Conservation (phyloP, 306 rosid species). For the Acacia acuminata region DNA sequence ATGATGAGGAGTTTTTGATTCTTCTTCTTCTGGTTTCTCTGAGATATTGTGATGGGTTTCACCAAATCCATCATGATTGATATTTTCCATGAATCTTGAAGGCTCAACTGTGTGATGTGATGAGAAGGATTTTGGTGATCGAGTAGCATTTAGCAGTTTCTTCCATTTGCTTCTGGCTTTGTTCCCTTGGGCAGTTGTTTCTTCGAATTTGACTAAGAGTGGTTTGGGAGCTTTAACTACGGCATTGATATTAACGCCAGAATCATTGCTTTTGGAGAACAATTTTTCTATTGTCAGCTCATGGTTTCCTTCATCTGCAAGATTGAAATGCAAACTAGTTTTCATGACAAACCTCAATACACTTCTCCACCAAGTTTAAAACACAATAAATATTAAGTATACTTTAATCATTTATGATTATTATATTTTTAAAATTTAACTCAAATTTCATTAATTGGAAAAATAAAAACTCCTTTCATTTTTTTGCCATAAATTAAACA, state of each 20-base stretch:
- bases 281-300: constrained; percentile 58
- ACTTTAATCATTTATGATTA: no score
- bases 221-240: constrained; percentile 22
- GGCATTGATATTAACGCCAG: not conserved
- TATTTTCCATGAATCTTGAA: not conserved
- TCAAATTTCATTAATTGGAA: not conserved
- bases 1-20: constrained; percentile 16
- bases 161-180: constrained; percentile 20
- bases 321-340: not conserved
- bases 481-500: not conserved
- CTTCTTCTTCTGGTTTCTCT: constrained; percentile 18
- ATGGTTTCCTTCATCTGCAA: constrained; percentile 68
- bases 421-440: no score
- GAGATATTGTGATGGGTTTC: not conserved
- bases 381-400: no score
- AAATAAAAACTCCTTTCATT: no score
- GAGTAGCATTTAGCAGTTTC: not conserved
- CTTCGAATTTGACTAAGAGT: constrained; percentile 8
- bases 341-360: not conserved
- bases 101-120: constrained; percentile 31
- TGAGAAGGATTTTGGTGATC: constrained; percentile 29
- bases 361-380: not conserved
- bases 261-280: constrained; percentile 28
- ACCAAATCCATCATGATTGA: not conserved
- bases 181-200: constrained; percentile 22